Base-by-base conservation (phyloP, 2,329 filamentous ascomycete genomes). In the Arthrobotrys musiformis region DNA sequence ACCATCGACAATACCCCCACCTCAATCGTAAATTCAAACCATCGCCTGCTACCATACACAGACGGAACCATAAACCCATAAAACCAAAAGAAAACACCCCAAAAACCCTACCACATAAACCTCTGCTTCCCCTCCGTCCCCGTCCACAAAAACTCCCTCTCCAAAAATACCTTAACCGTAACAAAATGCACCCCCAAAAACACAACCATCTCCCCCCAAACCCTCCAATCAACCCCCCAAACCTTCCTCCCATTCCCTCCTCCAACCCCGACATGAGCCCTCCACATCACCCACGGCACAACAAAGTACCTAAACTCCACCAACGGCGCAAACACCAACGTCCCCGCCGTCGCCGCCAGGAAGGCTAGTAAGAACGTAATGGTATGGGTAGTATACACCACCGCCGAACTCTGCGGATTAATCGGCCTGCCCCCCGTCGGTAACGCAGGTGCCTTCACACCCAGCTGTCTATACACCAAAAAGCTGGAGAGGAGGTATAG, bases 231-330 rank as follows among this genome's bases (percentile, higher is more conserved):
- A 62, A 84, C 83, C 62, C 78, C 78, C 28, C 54, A 58, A 33
- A 70, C 19, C 19, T 33, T 69, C 60, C 61, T 76, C 48, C 30
- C n/a, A 9, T 68, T 24, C 30, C 44, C 64, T 17, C 30, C 50
- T 24, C 78, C 70, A 5, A 69, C 26, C 15, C 60, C 63, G 0
- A 96, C 85, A 81, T 96, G 88, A 6, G 98, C 84, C 0, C 95
- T 88, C 93, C 94, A 98, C 81, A 97, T 90, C 7, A 97, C 88
- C 93, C 93, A 99, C 0, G 94, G 94, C 11, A 97, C 87, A 82
- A 99, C 96, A 83, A 97, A 97, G 84, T 99, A 99, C 13, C 95
- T 89, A 13, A 95, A 95, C 83, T 99, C 95, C 8, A 99, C 94
- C 0, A 99, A 87, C 0, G 95, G 94, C 0, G 95, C 94, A 0